Conservation (phyloP, 2,329 filamentous ascomycete genomes). For the Lecanicillium sp. region DNA sequence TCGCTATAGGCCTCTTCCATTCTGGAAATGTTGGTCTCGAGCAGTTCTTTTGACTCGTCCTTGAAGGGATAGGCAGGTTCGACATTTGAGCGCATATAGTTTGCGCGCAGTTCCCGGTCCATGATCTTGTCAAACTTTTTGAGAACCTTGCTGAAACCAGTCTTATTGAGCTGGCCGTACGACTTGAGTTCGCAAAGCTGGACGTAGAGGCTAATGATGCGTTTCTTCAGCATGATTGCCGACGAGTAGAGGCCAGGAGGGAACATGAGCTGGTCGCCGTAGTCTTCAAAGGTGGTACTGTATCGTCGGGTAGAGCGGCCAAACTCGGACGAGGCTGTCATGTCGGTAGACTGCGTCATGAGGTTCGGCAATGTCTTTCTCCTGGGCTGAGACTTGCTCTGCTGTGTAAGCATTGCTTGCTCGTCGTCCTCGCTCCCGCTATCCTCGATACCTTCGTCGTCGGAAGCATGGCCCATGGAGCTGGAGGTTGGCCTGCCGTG, state of each 20-base stretch:
- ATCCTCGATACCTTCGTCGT: conserved; percentile 52
- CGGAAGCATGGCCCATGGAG: conserved; percentile 35
- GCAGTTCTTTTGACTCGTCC: conserved; percentile 56
- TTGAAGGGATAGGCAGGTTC: conserved; percentile 76
- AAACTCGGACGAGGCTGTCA: conserved; percentile 55
- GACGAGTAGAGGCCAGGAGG: conserved; percentile 55
- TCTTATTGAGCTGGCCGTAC: conserved; percentile 91
- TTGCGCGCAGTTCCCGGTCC: conserved; percentile 67
- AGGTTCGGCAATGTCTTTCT: conserved; percentile 27
- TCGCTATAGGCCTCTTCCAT: conserved; percentile 76
- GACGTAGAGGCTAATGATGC: conserved; percentile 80
- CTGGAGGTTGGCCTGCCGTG: conserved; percentile 21
- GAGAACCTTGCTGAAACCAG: conserved; percentile 89
- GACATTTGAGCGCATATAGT: conserved; percentile 68
- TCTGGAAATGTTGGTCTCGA: conserved; percentile 64
- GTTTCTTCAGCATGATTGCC: conserved; percentile 84
- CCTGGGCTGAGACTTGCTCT: conserved; percentile 28
- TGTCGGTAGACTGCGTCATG: conserved; percentile 39
- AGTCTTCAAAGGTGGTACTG: conserved; percentile 67
- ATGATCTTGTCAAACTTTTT: conserved; percentile 99
- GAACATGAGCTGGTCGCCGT: conserved; percentile 62
- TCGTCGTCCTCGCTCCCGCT: conserved; percentile 60
- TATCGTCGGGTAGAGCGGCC: conserved; percentile 47
- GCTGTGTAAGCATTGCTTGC: conserved; percentile 43
- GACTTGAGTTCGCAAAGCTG: conserved; percentile 92